These are phyloP conservation scores for Endothia cerciana DNA, from an alignment of 2,329 filamentous ascomycete genomes.

Conservation along the genomic window DNA sequence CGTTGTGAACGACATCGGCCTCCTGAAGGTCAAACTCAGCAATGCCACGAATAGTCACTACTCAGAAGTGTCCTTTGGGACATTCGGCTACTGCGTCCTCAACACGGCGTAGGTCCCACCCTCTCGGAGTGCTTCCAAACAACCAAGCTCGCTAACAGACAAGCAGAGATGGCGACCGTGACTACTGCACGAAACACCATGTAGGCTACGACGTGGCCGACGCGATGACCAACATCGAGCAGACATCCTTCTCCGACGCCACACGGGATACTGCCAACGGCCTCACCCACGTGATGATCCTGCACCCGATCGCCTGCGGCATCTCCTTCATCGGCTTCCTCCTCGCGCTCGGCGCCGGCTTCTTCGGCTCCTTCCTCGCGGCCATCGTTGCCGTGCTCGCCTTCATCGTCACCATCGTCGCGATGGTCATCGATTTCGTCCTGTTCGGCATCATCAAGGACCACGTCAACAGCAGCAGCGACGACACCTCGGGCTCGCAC, in stretches of 20 bases:
- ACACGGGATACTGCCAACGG: conserved; percentile 49
- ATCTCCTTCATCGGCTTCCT: conserved; percentile 63
- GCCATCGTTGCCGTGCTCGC: conserved; percentile 53
- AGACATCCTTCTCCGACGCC: conserved; percentile 46
- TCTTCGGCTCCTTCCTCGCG: conserved; percentile 56
- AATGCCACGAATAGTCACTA: conserved; percentile 40
- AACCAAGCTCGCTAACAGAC: conserved; percentile 3
- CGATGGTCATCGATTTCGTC: conserved; percentile 61
- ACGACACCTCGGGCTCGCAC: conserved; percentile 41
- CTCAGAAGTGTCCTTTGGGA: conserved; percentile 55
- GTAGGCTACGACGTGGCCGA: conserved; percentile 61
- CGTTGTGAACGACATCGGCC: conserved; percentile 56
- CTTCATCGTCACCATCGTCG: conserved; percentile 52
- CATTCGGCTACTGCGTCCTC: conserved; percentile 60
- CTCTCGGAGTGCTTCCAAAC: not conserved
- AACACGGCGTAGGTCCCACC: conserved; percentile 30
- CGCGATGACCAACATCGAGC: conserved; percentile 46
- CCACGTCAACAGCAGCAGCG: conserved; percentile 59
- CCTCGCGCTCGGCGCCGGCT: conserved; percentile 54
- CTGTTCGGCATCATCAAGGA: conserved; percentile 57
- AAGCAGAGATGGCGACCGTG: conserved; percentile 37
- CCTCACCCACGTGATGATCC: conserved; percentile 62
- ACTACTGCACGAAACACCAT: conserved; percentile 51
- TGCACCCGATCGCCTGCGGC: conserved; percentile 64
- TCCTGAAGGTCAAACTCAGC: conserved; percentile 56